Evolutionary conservation across 2,329 filamentous ascomycete species (phyloP), one percentile per base, ranked within the genome.

Genomic region (Penicillium fuscoglaucum): DNA sequence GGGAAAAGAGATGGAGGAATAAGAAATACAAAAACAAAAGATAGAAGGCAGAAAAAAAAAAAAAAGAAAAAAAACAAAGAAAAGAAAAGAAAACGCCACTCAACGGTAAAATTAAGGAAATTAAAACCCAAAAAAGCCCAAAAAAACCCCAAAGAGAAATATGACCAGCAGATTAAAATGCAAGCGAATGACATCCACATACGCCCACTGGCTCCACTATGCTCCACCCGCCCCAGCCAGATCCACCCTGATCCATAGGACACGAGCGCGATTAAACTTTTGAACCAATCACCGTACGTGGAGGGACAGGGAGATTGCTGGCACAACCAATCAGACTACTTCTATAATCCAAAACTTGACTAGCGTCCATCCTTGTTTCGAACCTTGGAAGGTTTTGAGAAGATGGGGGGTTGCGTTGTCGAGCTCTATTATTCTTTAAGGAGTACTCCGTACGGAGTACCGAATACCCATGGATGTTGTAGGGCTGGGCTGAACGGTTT

Each of bases 271-370:
- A 44, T 37, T 24, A 43, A 44, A 39, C 41, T 48, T 48, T 26
- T 41, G 7, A 44, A 29, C 58, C 49, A 51, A 17, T 49, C 31
- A 49, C 44, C 29, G 24, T 43, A 12, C 40, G 33, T 31, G 28
- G 12, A 35, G 55, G 40, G 33, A 90, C 86, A 43, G 78, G 76
- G 33, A 89, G 75, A 86, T 88, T 90, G 43, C 87, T 88, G 87
- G 87, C 90, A 70, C 87, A 85, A 2, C 88, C 53, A 59, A 59
- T 52, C 37, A 57, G n/a, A 45, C 35, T 33, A 6, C 21, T 26
- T 44, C 6, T 45, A 12, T 0, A 19, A 33, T 37, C 13, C 15
- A 17, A 40, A 56, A 44, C 24, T 24, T 17, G 6, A 46, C 57
- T 56, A 44, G 28, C 33, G 28, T 19, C 26, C 19, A 48, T 17